Conservation (phyloP, 305 asterid species). For the Rubia tinctorum region DNA sequence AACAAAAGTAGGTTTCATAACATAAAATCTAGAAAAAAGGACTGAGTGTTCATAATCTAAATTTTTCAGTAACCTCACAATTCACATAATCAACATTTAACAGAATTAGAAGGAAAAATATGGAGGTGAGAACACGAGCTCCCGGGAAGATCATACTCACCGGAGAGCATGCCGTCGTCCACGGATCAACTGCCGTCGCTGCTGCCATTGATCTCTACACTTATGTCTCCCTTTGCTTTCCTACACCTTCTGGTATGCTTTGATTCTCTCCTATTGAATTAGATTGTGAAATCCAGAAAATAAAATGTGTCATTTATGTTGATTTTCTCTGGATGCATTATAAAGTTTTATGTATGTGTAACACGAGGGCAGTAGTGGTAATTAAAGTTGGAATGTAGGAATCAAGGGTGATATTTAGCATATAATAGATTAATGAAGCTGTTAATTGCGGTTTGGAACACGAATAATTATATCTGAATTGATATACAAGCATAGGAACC, state of each 20-base stretch:
- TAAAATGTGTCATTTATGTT: not conserved
- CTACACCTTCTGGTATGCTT: conserved; percentile 64
- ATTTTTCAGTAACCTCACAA: not conserved
- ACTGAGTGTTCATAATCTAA: not conserved
- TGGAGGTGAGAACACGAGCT: conserved; percentile 98
- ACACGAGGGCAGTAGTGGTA: not conserved
- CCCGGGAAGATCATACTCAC: conserved; percentile 94
- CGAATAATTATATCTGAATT: not conserved
- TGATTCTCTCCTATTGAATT: not conserved
- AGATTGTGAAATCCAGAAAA: not conserved
- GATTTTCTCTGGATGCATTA: not conserved
- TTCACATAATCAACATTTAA: not conserved
- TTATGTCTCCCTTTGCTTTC: conserved; percentile 75
- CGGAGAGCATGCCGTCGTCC: conserved; percentile 98
- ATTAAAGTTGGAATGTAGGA: no score
- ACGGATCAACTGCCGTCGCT: conserved; percentile 95
- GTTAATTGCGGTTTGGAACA: not conserved
- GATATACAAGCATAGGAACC: not conserved
- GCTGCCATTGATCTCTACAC: conserved; percentile 95
- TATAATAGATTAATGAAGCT: not conserved
- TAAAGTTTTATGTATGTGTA: not conserved
- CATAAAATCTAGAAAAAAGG: not conserved
- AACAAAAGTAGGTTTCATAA: not conserved
- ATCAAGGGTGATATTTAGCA: no score
- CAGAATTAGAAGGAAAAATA: conserved; percentile 11